Evolutionary conservation across 1,139 yeast genomes (phyloP).

Genomic region (Pichia sp.): DNA sequence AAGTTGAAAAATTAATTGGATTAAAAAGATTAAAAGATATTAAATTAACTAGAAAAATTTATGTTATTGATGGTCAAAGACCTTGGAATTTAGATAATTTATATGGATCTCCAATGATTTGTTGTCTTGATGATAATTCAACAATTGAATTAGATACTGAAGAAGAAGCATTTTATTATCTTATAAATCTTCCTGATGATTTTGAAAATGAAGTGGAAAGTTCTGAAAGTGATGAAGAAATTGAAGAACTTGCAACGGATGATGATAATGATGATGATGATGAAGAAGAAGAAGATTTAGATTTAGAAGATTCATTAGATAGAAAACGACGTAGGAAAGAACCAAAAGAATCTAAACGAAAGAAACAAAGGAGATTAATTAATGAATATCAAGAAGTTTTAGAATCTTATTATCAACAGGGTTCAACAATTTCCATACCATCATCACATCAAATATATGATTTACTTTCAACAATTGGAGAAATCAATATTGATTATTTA

Average conservation of each 20-base stretch:
- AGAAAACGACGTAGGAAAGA: constrained; percentile 15
- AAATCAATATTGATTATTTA: constrained; percentile 58
- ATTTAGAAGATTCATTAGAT: constrained; percentile 30
- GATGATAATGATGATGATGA: constrained; percentile 25
- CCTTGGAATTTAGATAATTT: constrained; percentile 96
- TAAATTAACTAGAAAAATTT: constrained; percentile 47
- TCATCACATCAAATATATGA: constrained; percentile 77
- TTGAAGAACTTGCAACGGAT: constrained; percentile 21
- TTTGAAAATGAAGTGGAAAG: constrained; percentile 32
- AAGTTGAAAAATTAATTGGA: constrained; percentile 8
- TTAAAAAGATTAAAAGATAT: constrained; percentile 11
- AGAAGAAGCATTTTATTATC: constrained; percentile 47
- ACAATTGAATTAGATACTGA: constrained; percentile 50
- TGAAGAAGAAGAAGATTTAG: constrained; percentile 31
- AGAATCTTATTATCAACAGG: constrained; percentile 72
- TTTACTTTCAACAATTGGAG: constrained; percentile 71
- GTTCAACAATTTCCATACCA: constrained; percentile 72
- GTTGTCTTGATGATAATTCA: constrained; percentile 87
- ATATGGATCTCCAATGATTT: constrained; percentile 74
- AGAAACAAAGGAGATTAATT: constrained; percentile 31
- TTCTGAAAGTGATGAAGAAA: constrained; percentile 29
- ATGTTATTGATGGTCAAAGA: constrained; percentile 83
- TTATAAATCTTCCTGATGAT: constrained; percentile 37
- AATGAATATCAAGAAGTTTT: constrained; percentile 48
- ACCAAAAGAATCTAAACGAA: constrained; percentile 32